These are phyloP conservation scores for Jatropha podagrica DNA, from an alignment of 441 rosid genomes.

Conservation along the genomic window DNA sequence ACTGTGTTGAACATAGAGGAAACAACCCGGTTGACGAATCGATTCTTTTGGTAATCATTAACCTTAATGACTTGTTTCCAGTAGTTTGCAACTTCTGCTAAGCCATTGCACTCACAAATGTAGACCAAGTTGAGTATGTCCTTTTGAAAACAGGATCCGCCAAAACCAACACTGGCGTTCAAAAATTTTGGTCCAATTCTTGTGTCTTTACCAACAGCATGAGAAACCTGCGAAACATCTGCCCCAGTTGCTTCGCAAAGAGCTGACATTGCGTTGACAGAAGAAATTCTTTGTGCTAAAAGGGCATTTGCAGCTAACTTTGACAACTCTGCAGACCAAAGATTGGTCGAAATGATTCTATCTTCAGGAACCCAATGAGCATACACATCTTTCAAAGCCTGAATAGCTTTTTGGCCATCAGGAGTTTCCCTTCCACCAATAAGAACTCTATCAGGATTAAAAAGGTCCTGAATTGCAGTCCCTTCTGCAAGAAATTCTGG, in stretches of 20 bases:
- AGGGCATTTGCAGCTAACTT: slow-evolving; percentile 90
- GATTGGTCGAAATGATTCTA: slow-evolving; percentile 70
- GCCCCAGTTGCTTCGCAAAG: slow-evolving; percentile 93
- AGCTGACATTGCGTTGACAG: slow-evolving; percentile 90
- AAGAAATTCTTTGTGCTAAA: slow-evolving; percentile 87
- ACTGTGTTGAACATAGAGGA: slow-evolving; percentile 91
- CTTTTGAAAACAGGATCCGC: slow-evolving; percentile 89
- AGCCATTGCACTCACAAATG: slow-evolving; percentile 85
- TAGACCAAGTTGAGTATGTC: slow-evolving; percentile 79
- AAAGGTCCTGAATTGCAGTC: slow-evolving; percentile 78
- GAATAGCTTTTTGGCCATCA: slow-evolving; percentile 69
- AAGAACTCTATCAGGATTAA: slow-evolving; percentile 80
- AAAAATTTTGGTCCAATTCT: slow-evolving; percentile 80
- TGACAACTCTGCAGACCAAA: slow-evolving; percentile 92
- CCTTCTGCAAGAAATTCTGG: slow-evolving; percentile 96
- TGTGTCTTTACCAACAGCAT: slow-evolving; percentile 70
- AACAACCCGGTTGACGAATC: slow-evolving; percentile 76
- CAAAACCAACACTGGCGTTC: slow-evolving; percentile 85
- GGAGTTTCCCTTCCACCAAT: slow-evolving; percentile 89
- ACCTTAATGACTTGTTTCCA: slow-evolving; percentile 91
- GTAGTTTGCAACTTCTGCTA: slow-evolving; percentile 78
- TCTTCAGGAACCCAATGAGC: slow-evolving; percentile 87
- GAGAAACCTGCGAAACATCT: slow-evolving; percentile 67
- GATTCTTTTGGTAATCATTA: slow-evolving; percentile 78
- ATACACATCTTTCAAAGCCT: slow-evolving; percentile 71